A percentile compares a stretch with the other conserved stretches of the same genome.
Evolutionary conservation across 495 filamentous ascomycete species (phyloP).

Genomic region (Astrothelium macrocarpum): DNA sequence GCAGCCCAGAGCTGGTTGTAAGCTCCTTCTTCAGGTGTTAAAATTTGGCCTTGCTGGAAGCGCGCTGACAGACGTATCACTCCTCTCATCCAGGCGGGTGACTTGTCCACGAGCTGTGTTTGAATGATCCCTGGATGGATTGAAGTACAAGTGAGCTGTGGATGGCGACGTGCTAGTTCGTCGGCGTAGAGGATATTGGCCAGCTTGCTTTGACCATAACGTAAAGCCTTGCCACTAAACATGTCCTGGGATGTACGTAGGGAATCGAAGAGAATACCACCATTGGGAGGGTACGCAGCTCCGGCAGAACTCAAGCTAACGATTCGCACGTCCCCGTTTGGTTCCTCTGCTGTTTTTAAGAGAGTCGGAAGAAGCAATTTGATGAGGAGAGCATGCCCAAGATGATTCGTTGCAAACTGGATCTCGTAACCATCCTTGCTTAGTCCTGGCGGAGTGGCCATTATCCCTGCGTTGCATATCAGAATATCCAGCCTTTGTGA

Average conservation of each 20-base stretch:
- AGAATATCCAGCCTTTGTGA: slow-evolving; percentile 16
- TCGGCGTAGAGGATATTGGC: slow-evolving; percentile 26
- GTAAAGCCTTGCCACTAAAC: background rate
- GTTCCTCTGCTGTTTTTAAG: slow-evolving; percentile 14
- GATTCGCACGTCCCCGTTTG: slow-evolving; percentile 35
- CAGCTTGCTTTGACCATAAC: slow-evolving; percentile 30
- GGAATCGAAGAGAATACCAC: slow-evolving; percentile 22
- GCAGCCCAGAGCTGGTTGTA: slow-evolving; percentile 54
- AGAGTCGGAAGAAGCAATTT: slow-evolving; percentile 20
- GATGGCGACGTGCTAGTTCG: slow-evolving; percentile 37
- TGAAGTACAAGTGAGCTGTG: slow-evolving; percentile 44
- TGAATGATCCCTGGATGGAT: slow-evolving; percentile 59
- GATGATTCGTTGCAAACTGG: slow-evolving; percentile 23
- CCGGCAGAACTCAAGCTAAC: slow-evolving; percentile 35
- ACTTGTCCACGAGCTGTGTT: slow-evolving; percentile 39
- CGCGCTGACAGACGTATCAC: slow-evolving; percentile 19
- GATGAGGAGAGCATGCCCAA: slow-evolving; percentile 19
- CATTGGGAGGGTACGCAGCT: slow-evolving; percentile 27
- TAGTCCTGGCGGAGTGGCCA: slow-evolving; percentile 16
- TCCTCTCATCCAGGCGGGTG: background rate
- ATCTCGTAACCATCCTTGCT: slow-evolving; percentile 22
- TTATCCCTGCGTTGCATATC: slow-evolving; percentile 20
- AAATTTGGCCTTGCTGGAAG: slow-evolving; percentile 13
- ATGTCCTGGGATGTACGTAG: slow-evolving; percentile 13
- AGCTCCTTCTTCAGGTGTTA: slow-evolving; percentile 34